Evolutionary conservation across 441 rosid genomes (phyloP), one percentile per base, ranked within the genome.

Genomic region (Arabidopsis hybrid): DNA sequence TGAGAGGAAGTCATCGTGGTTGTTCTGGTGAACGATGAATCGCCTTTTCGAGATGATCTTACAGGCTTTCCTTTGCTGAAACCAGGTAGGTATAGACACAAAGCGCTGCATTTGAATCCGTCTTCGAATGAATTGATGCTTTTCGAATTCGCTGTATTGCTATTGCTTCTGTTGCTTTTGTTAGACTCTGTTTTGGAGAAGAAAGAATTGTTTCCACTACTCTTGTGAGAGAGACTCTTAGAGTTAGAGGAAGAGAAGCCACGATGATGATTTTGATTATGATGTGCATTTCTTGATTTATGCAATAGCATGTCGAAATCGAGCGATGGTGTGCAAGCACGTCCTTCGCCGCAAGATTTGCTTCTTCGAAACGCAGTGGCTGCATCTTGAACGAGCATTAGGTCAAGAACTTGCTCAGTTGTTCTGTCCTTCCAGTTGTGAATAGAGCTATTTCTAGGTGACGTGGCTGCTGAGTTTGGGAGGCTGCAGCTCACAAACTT

Each of bases 31-130:
- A 58, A 64, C 1, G 81, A 78, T 0, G 82, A 79, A 7, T 71
- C 81, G 7, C 66, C 86, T 78, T 82, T 84, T 60, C 88, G 83
- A 56, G 89, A 74, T 65, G 90, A 76, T 66, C 84, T 85, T 16
- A 86, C 84, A 0, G 89, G 85, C 70, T 87, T 91, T n/a, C 82
- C 91, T 86, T 86, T 91, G 43, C 86, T 82, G 13, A 91, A 87
- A 4, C 96, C 93, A 1, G 92, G 98, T 39, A 91, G 60, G 85
- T 88, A 90, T 63, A 91, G 75, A 84, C 98, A 91, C 36, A 90
- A 87, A 0, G 89, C 91, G 11, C 92, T 77, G 59, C 98, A 93
- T 80, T 88, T 90, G 80, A 91, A 90, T 49, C 79, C 91, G 11
- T 87, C 85, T 34, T 88, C 84, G n/a, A 73, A 64, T 3, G 67